These are phyloP conservation scores for Cyclostephanos tholiformis DNA, from an alignment of 108 stramenopile species.

Conservation along the genomic window DNA sequence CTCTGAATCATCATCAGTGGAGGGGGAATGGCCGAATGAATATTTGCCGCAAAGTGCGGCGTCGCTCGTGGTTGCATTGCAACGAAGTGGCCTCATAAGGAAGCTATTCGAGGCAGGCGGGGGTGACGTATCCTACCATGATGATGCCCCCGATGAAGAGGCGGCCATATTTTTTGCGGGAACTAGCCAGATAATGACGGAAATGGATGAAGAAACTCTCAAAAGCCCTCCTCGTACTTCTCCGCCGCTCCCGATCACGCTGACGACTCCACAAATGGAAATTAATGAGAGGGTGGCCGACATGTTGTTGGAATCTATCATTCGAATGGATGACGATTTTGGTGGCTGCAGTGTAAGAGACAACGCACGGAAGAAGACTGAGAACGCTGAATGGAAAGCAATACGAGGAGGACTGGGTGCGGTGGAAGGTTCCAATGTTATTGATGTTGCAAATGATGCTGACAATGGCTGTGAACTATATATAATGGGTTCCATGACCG, in stretches of 20 bases:
- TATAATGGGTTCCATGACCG: neutral
- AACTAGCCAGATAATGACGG: neutral
- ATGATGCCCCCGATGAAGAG: neutral
- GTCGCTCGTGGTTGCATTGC: constrained; percentile 24
- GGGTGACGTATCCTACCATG: neutral
- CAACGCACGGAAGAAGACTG: neutral
- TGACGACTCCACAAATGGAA: constrained; percentile 14
- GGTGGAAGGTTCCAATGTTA: neutral
- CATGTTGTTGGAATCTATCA: constrained; percentile 23
- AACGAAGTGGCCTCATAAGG: constrained; percentile 8
- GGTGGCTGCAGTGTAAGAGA: neutral
- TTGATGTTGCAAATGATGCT: neutral
- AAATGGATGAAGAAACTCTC: neutral
- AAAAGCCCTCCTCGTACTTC: neutral
- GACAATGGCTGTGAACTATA: neutral
- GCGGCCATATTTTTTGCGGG: neutral
- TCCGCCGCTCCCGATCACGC: neutral
- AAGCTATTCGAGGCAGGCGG: neutral
- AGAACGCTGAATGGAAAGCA: neutral
- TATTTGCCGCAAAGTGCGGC: constrained; percentile 50
- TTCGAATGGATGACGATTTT: constrained; percentile 19
- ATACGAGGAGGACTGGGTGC: neutral
- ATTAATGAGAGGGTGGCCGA: constrained; percentile 30
- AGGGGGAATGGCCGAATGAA: neutral
- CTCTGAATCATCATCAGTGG: neutral